Evolutionary conservation across 108 stramenopile species (phyloP), one percentile per base, ranked within the genome.

Genomic region (Asterionellopsis glacialis): DNA sequence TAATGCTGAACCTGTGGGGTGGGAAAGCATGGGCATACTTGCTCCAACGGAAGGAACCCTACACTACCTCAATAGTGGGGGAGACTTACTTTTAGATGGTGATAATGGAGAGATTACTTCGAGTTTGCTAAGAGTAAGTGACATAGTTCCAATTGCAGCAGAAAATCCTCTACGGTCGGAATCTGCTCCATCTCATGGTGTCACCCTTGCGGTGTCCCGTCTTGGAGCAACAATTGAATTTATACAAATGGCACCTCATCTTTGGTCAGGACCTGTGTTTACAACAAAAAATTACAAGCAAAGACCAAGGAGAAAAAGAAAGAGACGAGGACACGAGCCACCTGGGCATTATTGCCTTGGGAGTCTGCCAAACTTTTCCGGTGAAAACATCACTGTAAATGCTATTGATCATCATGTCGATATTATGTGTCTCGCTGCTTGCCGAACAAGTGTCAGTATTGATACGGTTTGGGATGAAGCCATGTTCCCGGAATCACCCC

Each of bases 191-290:
- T 33, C 33, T 2, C 33, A 33, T 33, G 33, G 33, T 33, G 7
- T 33, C 33, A 67, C 74, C 25, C 51, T 93, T 39, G 84, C 62
- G 14, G 58, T 93, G 10, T 70, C 82, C 12, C 84, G 91, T 42
- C 59, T 93, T 57, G 88, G 91, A 21, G 91, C 84, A 11, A 84
- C 61, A 56, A 64, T 93, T 16, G 91, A 93, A 64, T 61, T 93
- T 11, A 49, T 93, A 15, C 82, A 84, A 21, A 13, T 93, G 9
- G 82, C 88, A 23, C 59, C 58, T n/a, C 56, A 63, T 50, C 27
- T 93, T 13, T 90, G 88, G 83, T 53, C 57, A 0, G 82, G 77
- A 12, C 76, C 73, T 9, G 41, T 67, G 14, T 52, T 81, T 13
- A 60, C 48, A 1, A 61, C 68, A 18, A 55, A 75, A 0, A 58